Evolutionary conservation across 306 rosid species (phyloP).

Genomic region (Inga laurina): DNA sequence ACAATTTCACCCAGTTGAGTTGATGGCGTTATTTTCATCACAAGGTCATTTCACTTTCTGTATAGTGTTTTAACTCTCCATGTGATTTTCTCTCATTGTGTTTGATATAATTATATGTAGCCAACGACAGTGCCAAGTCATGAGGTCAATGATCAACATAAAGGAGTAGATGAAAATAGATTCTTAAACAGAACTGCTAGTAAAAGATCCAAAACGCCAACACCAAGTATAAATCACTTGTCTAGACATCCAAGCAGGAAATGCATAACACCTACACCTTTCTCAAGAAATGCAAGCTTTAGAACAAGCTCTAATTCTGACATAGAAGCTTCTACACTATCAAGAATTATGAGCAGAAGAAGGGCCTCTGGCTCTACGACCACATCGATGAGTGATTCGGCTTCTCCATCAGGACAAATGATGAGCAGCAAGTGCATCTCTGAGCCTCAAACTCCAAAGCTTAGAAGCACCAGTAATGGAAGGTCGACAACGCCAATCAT

Average conservation of each 20-base stretch:
- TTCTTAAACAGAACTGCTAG: conserved; percentile 39
- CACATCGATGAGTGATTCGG: neutral
- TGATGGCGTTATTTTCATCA: neutral
- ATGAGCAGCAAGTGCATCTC: conserved; percentile 45
- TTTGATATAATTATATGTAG: conserved; percentile 11
- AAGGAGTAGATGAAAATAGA: conserved; percentile 46
- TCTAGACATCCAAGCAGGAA: conserved; percentile 46
- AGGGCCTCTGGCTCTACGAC: neutral
- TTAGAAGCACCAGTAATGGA: conserved; percentile 42
- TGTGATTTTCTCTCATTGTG: neutral
- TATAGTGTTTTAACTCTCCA: neutral
- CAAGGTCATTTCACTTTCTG: neutral
- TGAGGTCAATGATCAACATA: conserved; percentile 33
- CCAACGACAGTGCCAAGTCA: conserved; percentile 32
- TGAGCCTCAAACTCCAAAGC: conserved; percentile 33
- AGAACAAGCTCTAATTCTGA: conserved; percentile 20
- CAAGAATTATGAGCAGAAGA: conserved; percentile 45
- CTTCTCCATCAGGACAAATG: conserved; percentile 19
- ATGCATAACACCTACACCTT: conserved; percentile 44
- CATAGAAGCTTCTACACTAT: conserved; percentile 32
- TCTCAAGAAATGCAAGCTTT: conserved; percentile 31
- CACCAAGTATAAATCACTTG: conserved; percentile 41
- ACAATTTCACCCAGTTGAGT: neutral
- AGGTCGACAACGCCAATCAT: conserved; percentile 70
- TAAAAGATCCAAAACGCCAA: conserved; percentile 73